phyloP scores from a whole-genome alignment of 441 rosid species.

The Monsonia emarginata region DNA sequence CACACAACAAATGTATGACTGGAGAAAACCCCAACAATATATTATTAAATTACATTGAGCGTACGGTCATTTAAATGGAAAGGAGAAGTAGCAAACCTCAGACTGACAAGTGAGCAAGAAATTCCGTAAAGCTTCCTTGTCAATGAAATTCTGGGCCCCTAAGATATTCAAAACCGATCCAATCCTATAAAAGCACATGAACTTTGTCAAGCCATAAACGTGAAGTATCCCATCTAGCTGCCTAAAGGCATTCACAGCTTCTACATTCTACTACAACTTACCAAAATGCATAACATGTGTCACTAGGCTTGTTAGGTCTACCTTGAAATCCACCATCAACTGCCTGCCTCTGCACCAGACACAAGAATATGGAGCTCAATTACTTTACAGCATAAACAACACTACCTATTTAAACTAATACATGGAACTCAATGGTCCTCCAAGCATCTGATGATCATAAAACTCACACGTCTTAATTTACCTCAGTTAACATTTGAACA shows the following conservation, averaged over 20 bases:
- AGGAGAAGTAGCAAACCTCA: constrained; percentile 39
- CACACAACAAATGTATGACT: background rate
- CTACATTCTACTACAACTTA: constrained; percentile 29
- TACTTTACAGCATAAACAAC: background rate
- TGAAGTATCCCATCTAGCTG: constrained; percentile 8
- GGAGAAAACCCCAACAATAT: background rate
- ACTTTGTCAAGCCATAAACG: constrained; percentile 13
- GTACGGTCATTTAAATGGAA: background rate
- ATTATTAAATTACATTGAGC: background rate
- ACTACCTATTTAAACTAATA: background rate
- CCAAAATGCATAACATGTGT: constrained; percentile 98
- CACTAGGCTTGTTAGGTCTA: constrained; percentile 71
- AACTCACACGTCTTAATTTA: background rate
- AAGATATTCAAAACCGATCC: constrained; percentile 64
- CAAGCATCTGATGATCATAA: background rate
- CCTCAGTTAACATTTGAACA: background rate
- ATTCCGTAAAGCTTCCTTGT: constrained; percentile 43
- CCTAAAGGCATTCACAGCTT: constrained; percentile 3
- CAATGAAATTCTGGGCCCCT: constrained; percentile 51
- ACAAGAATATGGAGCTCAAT: constrained; percentile 12
- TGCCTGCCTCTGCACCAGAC: constrained; percentile 56
- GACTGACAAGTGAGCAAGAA: constrained; percentile 74
- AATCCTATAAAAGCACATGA: constrained; percentile 38
- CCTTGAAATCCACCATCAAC: constrained; percentile 88
- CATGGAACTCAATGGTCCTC: too few species aligned